Percentiles rank a stretch among this genome's conserved stretches.
phyloP scores from a whole-genome alignment of 129 eudicot species.

The Helichrysum umbraculigerum region DNA sequence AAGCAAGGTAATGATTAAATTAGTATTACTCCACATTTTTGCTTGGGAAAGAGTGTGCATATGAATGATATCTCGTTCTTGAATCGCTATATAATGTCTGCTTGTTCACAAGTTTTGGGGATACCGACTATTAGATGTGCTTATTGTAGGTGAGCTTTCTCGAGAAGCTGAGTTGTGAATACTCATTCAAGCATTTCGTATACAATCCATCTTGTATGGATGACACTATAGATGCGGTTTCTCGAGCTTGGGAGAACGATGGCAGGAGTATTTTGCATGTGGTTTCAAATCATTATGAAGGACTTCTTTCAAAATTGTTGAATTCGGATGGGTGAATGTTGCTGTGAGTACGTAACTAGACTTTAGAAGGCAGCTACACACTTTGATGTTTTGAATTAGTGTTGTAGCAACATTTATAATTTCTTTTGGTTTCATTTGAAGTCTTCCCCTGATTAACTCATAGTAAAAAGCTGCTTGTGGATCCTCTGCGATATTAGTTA shows the following conservation, averaged over 20 bases:
- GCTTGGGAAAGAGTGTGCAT: background rate
- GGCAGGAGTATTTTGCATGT: constrained; percentile 50
- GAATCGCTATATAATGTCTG: background rate
- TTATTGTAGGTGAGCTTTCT: constrained; percentile 56
- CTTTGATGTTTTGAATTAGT: background rate
- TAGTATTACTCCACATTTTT: background rate
- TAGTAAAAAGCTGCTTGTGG: background rate
- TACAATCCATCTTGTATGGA: constrained; percentile 44
- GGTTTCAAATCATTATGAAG: constrained; percentile 44
- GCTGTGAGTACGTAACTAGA: constrained; percentile 55
- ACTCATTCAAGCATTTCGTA: constrained; percentile 42
- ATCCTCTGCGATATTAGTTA: background rate
- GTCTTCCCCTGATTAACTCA: background rate
- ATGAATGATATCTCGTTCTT: background rate
- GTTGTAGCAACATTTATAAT: background rate
- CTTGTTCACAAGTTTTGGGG: background rate
- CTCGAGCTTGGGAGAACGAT: constrained; percentile 51
- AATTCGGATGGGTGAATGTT: constrained; percentile 47
- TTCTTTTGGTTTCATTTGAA: background rate
- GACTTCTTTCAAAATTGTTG: constrained; percentile 24
- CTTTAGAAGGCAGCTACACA: background rate
- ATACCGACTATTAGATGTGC: background rate
- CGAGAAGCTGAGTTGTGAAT: constrained; percentile 44
- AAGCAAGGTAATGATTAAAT: constrained; percentile 45
- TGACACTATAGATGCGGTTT: constrained; percentile 45